Base-by-base conservation (phyloP, 805 yeast species). In the Candida germanica region DNA sequence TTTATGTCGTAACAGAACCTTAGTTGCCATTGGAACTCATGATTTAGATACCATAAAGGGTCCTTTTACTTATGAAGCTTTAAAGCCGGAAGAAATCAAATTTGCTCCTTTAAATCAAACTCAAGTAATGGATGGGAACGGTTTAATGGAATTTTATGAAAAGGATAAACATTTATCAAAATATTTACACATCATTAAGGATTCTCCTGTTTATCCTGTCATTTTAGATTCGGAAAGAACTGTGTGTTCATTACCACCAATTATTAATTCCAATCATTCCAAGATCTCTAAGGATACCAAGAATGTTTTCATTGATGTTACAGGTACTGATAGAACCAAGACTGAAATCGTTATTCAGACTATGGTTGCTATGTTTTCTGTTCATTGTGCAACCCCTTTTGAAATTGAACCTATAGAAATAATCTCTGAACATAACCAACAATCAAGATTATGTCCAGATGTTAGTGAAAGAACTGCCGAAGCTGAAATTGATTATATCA, bases 11-110 rank as follows among this genome's bases (percentile, higher is more conserved):
- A 86, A 91, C 66, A 86, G 99, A 75, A 83, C 96, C 22, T 75
- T 93, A 50, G 98, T 93, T 38, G 98, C 98, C 33, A 88, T 91
- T 75, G 99, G 99, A 53, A 93, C 99, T 36, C 99, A 93, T 57
- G 98, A 93, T 63, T 72, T 83, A 44, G 95, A 87, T 59, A 77
- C 83, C 31, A 66, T 91, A 48, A 59, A 75, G 26, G 84, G 86
- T 18, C 94, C 95, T 41, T 87, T 93, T 68, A 77, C 87, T 37
- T 93, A 87, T 69, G 87, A 83, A 56, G 97, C 93, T 28, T 67
- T 84, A 47, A 70, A 79, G 36, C 96, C 96, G 40, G 66, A 74
- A 47, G 88, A 85, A 29, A 61, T 93, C 59, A 71, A 75, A 43
- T 89, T 85, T 50, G 66, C 69, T 32, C 95, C 95, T 34, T 73